Evolutionary conservation across 1,139 yeast species (phyloP).

Genomic region (Debaryomyces psychrophilus): DNA sequence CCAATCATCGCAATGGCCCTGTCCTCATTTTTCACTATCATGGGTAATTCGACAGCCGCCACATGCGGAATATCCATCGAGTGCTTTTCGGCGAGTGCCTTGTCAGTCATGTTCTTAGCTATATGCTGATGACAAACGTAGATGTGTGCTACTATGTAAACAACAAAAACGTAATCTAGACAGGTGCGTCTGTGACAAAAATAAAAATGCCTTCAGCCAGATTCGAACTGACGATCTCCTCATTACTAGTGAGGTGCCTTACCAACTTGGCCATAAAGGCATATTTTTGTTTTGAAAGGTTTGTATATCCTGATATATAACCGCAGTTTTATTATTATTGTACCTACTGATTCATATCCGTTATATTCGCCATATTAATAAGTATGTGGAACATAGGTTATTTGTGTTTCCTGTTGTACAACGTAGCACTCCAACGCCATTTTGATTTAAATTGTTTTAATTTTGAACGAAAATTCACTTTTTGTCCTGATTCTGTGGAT

Average conservation of each 20-base stretch:
- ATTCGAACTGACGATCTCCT: constrained; percentile 89
- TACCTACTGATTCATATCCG: too few relatives aligned
- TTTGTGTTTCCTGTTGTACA: too few relatives aligned
- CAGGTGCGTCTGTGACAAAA: constrained; percentile 3
- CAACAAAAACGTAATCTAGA: background rate
- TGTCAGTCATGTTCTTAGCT: background rate
- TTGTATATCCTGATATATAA: too few relatives aligned
- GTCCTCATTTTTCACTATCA: constrained; percentile 62
- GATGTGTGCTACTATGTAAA: background rate
- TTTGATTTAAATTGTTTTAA: too few relatives aligned
- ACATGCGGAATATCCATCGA: constrained; percentile 77
- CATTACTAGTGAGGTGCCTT: constrained; percentile 93
- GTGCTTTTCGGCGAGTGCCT: constrained; percentile 47
- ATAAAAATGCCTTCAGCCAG: constrained; percentile 70
- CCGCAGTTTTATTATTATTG: too few relatives aligned
- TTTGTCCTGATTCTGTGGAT: too few relatives aligned
- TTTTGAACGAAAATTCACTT: background rate
- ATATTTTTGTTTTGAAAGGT: too few relatives aligned
- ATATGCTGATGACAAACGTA: background rate
- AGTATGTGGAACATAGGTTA: too few relatives aligned
- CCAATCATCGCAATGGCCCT: constrained; percentile 79
- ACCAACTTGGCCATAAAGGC: constrained; percentile 81
- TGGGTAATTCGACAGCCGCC: constrained; percentile 79
- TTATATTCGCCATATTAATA: too few relatives aligned
- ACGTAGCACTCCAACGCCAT: too few relatives aligned